Base-by-base conservation (phyloP, 2,329 filamentous ascomycete species). In the Gnomoniopsis smithogilvyi region DNA sequence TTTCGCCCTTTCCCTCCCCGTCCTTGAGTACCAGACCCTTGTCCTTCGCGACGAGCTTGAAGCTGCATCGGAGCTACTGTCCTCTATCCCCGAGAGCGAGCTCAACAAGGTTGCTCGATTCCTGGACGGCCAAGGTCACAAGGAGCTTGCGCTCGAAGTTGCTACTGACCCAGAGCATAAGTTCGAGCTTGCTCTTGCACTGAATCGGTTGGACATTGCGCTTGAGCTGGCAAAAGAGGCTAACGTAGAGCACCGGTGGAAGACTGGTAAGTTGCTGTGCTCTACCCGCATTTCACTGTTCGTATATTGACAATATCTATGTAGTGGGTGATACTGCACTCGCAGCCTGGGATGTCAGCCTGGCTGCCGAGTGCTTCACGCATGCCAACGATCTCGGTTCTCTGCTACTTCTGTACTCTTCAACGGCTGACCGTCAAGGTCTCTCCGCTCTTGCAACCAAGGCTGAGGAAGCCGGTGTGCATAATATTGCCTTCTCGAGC, bases 61-160 rank as follows among this genome's bases (percentile, higher is more conserved):
- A 64, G 86, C 91, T 15, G 95, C 95, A 0, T 88, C 89, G 11
- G 92, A 96, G 71, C 82, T 97, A 64, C 85, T 99, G 17, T 80
- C 86, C 4, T 89, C 89, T 21, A 93, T 99, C 41, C 92, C 94
- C 0, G 79, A 87, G n/a, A 91, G 96, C 64, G 92, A 99, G 73
- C 90, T 96, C 74, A 97, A 96, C 81, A 98, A 98, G 79, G 96
- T 99, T 67, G 95, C 95, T 3, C 88, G 95, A 22, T 99, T 99
- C 82, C 81, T 99, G 55, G 95, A 98, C 74, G 95, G 95, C 2
- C 95, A 99, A 75, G 94, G 94, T 45, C 92, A 96, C 77, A 98
- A 98, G 76, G 94, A 98, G 68, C 83, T 97, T 65, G 95, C 95
- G 0, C 83, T 99, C 17, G 91, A 97, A 66, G 92, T 99, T 17